Evolutionary conservation across 192 early-diverging fungal species (phyloP), one percentile per base, ranked within the genome.

Genomic region (Coemansia sp.): DNA sequence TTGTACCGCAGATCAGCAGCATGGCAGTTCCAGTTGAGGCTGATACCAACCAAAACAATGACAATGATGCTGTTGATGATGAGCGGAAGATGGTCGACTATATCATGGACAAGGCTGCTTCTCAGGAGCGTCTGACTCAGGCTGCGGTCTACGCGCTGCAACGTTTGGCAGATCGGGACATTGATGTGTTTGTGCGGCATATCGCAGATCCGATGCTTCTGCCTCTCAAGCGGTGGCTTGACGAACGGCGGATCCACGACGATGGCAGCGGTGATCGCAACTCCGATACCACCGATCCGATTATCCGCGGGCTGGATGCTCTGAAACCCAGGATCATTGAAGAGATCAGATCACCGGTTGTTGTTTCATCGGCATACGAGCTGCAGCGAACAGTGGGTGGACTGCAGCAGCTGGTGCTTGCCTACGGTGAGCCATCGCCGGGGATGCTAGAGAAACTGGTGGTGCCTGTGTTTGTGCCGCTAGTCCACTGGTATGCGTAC

Each of bases 401-500:
- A 9, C 40, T 91, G 36, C 81, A 84, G 56, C 65, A 62, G 47
- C 64, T 92, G 8, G 65, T 90, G 25, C 79, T 87, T 3, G 82
- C 79, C 22, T 83, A 84, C 34, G 86, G 85, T 23, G 84, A 87
- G 50, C 85, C 89, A 4, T 84, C 86, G 0, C 80, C 83, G 19
- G 50, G 57, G 27, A 56, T 90, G 37, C 79, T 89, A 29, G 76
- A 84, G 28, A 67, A 70, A 4, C 83, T 91, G 30, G 65, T 89
- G 22, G 66, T 65, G 0, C 75, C 84, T 7, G 65, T 78, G 1
- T 72, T 86, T 41, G 68, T 75, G 22, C 77, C 84, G 15, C 70
- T 89, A 0, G 84, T 89, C 55, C 77, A 86, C 42, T 70, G 86
- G 36, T 85, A 83, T 54, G 76, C 82, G 37, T 85, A 69, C n/a